These are phyloP conservation scores for Trichoderma atrobrunneum DNA, from an alignment of 2,329 filamentous ascomycete genomes.

Conservation along the genomic window DNA sequence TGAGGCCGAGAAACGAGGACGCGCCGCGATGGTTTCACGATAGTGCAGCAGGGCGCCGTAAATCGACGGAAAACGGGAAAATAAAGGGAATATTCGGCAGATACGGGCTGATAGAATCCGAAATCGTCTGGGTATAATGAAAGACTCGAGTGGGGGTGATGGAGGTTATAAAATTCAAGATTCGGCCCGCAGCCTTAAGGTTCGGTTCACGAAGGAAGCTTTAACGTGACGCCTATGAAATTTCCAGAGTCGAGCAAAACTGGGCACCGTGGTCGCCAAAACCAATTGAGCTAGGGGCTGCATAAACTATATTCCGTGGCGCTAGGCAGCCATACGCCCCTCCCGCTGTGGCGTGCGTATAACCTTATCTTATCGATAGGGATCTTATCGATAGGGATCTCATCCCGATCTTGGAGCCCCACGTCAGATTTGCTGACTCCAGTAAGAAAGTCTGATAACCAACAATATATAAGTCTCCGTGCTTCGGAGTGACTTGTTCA, in stretches of 20 bases:
- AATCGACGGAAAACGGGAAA: neutral
- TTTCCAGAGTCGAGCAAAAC: constrained; percentile 37
- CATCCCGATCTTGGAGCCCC: neutral
- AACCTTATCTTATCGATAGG: constrained; percentile 23
- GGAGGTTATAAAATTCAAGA: neutral
- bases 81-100: neutral
- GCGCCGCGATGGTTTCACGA: constrained; percentile 5
- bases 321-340: constrained; percentile 18
- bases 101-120: neutral
- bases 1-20: constrained; percentile 24
- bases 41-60: neutral
- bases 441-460: neutral
- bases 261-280: constrained; percentile 42
- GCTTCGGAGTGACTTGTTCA: neutral
- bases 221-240: constrained; percentile 34
- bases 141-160: constrained; percentile 16
- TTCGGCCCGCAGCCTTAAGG: constrained; percentile 19
- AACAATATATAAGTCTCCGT: neutral
- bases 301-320: constrained; percentile 37
- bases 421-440: neutral
- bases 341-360: constrained; percentile 5
- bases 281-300: constrained; percentile 40
- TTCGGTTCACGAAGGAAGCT: constrained; percentile 2
- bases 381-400: constrained; percentile 22
- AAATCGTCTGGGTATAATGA: neutral